phyloP scores from a whole-genome alignment of 768 basidiomycete species.

The Tulasnella sp. region DNA sequence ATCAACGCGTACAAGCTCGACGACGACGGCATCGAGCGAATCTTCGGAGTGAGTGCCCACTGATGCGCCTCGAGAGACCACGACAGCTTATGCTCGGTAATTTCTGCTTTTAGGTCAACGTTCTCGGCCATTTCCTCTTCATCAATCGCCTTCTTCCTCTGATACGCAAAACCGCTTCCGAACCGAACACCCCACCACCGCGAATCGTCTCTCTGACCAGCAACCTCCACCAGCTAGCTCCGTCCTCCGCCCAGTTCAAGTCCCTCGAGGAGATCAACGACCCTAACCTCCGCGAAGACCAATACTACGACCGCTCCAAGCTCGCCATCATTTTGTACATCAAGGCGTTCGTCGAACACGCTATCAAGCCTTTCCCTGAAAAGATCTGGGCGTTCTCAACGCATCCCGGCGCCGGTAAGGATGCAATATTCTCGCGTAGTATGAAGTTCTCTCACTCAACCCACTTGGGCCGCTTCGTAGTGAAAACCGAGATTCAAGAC shows the following conservation, averaged over 20 bases:
- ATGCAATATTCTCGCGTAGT: neutral
- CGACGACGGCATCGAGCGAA: constrained; percentile 40
- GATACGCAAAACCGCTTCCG: constrained; percentile 44
- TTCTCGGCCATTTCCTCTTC: constrained; percentile 50
- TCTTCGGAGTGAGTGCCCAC: too few species aligned
- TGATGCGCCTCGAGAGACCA: too few species aligned
- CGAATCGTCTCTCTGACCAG: constrained; percentile 50
- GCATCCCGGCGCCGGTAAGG: constrained; percentile 42
- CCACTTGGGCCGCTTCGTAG: neutral
- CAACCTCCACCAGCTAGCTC: constrained; percentile 48
- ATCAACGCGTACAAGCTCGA: constrained; percentile 42
- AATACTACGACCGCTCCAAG: constrained; percentile 50
- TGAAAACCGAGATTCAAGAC: constrained; percentile 45
- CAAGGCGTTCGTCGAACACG: constrained; percentile 43
- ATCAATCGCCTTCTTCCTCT: constrained; percentile 51
- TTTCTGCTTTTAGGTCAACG: constrained; percentile 46
- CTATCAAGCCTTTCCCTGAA: constrained; percentile 44
- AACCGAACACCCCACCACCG: constrained; percentile 40
- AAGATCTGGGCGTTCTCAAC: constrained; percentile 42
- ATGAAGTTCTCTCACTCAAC: neutral
- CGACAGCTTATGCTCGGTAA: too few species aligned
- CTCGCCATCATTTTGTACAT: constrained; percentile 50
- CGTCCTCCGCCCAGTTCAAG: constrained; percentile 44
- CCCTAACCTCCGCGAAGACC: constrained; percentile 42
- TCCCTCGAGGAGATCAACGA: constrained; percentile 49